These are phyloP conservation scores for Solanum bulbocastanum DNA, from an alignment of 257 asterid species.

Conservation along the genomic window DNA sequence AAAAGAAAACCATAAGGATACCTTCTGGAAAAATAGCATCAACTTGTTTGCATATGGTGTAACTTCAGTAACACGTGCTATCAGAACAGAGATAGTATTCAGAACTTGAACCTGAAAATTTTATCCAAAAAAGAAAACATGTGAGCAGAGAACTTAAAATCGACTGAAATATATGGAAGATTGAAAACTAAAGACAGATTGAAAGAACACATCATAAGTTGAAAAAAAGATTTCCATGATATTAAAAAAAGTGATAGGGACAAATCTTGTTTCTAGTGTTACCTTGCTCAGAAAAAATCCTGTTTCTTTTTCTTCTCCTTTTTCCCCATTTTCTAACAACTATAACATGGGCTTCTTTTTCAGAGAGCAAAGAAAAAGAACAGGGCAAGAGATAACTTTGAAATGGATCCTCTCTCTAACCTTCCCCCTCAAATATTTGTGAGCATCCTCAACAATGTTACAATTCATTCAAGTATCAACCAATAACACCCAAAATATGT, in stretches of 20 bases:
- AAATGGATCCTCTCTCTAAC: background rate
- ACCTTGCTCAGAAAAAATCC: background rate
- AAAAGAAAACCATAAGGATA: constrained; percentile 13
- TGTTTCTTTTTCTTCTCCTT: background rate
- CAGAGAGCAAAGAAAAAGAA: background rate
- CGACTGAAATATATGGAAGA: background rate
- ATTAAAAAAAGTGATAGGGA: background rate
- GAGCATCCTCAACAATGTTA: background rate
- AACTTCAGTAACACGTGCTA: constrained; percentile 63
- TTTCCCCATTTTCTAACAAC: background rate
- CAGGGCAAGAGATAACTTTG: background rate
- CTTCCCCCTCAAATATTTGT: background rate
- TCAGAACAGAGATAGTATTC: constrained; percentile 76
- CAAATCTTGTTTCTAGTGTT: background rate
- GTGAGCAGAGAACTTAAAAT: background rate
- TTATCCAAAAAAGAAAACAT: constrained; percentile 5
- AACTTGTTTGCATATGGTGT: constrained; percentile 71
- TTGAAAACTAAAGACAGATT: background rate
- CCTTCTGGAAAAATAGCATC: constrained; percentile 86
- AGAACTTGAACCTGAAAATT: constrained; percentile 82
- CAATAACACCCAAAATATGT: background rate
- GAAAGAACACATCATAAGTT: background rate
- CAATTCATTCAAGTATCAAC: background rate
- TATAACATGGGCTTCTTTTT: background rate
- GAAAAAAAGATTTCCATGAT: background rate